phyloP scores from a whole-genome alignment of 2,329 filamentous ascomycete species.

The Paecilomyces variotii region DNA sequence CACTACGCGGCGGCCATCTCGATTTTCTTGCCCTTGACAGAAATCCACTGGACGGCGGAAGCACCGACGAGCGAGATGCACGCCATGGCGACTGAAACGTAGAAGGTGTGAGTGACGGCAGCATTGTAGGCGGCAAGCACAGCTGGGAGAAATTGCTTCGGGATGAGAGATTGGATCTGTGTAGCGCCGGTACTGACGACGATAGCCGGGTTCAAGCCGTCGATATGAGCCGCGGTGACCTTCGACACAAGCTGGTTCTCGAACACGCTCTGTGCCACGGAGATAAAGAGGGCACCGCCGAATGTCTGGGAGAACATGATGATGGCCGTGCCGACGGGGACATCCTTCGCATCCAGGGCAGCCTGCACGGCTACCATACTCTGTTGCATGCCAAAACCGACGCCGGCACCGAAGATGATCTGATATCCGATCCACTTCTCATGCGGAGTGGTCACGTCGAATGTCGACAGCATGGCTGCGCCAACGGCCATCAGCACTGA shows the following conservation, averaged over 20 bases:
- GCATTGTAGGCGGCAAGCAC: conserved; percentile 26
- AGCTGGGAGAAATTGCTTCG: conserved; percentile 22
- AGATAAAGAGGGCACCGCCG: conserved; percentile 30
- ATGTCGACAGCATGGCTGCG: conserved; percentile 28
- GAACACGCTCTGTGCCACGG: conserved; percentile 32
- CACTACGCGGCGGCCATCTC: too few relatives aligned
- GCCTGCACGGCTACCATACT: conserved; percentile 29
- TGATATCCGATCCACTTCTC: conserved; percentile 34
- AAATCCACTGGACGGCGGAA: conserved; percentile 32
- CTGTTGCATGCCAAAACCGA: conserved; percentile 29
- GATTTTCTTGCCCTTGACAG: conserved; percentile 26
- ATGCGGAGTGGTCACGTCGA: conserved; percentile 21
- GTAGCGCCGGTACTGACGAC: conserved; percentile 31
- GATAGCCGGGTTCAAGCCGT: conserved; percentile 14
- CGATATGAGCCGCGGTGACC: conserved; percentile 12
- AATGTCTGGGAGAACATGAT: conserved; percentile 31
- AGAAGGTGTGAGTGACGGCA: neutral
- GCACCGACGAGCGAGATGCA: conserved; percentile 7
- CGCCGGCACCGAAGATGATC: conserved; percentile 26
- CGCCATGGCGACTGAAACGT: conserved; percentile 10
- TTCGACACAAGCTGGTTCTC: conserved; percentile 24
- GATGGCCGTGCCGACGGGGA: conserved; percentile 27
- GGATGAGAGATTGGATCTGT: conserved; percentile 27
- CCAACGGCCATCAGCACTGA: conserved; percentile 25
- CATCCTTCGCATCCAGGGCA: conserved; percentile 20